Base-by-base conservation (phyloP, 148 eudicot species). In the Suaeda aralocaspica region DNA sequence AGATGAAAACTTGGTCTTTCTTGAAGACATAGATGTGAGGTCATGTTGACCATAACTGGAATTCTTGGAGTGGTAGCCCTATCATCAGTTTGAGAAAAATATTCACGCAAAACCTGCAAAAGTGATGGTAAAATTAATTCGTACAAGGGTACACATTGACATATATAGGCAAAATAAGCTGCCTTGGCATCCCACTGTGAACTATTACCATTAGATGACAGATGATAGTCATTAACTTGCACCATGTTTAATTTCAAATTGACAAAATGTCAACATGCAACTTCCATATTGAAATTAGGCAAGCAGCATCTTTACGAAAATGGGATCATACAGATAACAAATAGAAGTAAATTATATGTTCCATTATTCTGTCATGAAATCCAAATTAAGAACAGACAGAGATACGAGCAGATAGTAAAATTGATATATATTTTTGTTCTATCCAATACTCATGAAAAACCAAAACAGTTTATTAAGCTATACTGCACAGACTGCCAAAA, bases 1-100 rank as follows among this genome's bases (percentile, higher is more conserved):
- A 31, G 91, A 82, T 48, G 87, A 69, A 73, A 76, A 76, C 73
- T 82, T 94, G 73, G 75, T 79, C 86, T 80, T 91, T 76, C 80
- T 89, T 64, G 91, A 67, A 78, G 91, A 76, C 73, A 78, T 72
- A 55, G 96, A 80, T 25, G 85, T 59, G 99, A 87, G 78, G 87
- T 83, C 99, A 94, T 91, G 68, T 94, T 94, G 67, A 91, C 93
- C 97, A 94, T 91, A 63, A 91, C 96, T 57, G 99, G 99, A 59
- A 94, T 91, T 77, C 99, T 89, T 31, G 97, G 96, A 66, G 97
- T 88, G 71, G 87, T 84, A 70, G 66, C 69, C 66, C 96, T 82
- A 70, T 91, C 93, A 86, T 94, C 99, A 78, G 88, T 89, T 81
- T 91, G 99, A 71, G 91, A 80, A 83, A 91, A 87, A 74, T 84